Evolutionary conservation across 2,329 filamentous ascomycete genomes (phyloP), one percentile per base, ranked within the genome.

Genomic region (Colletotrichum melonis): DNA sequence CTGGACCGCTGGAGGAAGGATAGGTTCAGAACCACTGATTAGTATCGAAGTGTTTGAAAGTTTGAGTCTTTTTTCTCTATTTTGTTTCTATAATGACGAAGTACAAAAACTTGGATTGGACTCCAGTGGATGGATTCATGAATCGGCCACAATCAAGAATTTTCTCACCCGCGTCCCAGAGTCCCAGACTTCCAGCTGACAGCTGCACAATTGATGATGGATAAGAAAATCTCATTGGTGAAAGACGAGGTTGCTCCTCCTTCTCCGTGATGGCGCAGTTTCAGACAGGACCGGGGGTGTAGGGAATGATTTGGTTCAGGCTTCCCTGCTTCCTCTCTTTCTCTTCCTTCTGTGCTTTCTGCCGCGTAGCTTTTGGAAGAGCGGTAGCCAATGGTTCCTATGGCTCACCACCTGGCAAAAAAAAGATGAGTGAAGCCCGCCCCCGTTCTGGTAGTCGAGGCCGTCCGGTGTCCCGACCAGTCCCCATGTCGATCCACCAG

Each of bases 261-360:
- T 59, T 60, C 60, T 57, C 60, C 22, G 67, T 66, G 67, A 71
- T 73, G 60, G 71, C 67, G 71, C 71, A 66, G 71, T 73, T 73
- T 73, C 71, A 73, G 38, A 58, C 55, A 38, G 24, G 60, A 65
- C 71, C 46, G 67, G 71, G 42, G 70, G 65, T 63, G 14, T 30
- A 49, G 65, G 58, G 65, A 63, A 49, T 49, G 64, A 60, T 30
- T 56, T 69, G 52, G 65, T 38, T 63, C 42, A 54, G 65, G 65
- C 28, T 63, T 64, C 59, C 60, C 59, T 60, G 66, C 32, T 38
- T 9, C 56, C 8, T 32, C 66, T 52, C 22, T 7, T 5, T 22
- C 35, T 22, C 49, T 49, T 8, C 3, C 42, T n/a, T 19, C 42
- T 49, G 19, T 49, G 42, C 42, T 8, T 9, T 3, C 30, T 49